These are phyloP conservation scores for Metschnikowia baotianmanensis DNA, from an alignment of 805 yeast species.

Conservation along the genomic window DNA sequence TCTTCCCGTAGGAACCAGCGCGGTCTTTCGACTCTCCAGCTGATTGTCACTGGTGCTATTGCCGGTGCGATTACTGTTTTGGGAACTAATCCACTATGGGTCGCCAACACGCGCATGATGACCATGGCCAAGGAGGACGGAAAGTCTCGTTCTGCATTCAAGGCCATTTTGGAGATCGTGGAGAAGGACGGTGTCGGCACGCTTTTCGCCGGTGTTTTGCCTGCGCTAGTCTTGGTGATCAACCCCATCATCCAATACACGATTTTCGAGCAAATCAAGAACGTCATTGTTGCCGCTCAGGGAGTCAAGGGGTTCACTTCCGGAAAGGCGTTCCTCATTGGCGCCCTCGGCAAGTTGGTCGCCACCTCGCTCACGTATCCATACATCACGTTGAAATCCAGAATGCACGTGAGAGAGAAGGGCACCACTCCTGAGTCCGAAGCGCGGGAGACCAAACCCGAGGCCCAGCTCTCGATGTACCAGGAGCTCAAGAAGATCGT, in stretches of 20 bases:
- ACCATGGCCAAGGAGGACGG: conserved; percentile 41
- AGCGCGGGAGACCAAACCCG: background rate
- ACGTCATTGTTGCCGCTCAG: conserved; percentile 53
- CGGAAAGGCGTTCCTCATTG: conserved; percentile 76
- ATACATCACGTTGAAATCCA: conserved; percentile 81
- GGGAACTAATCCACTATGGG: conserved; percentile 90
- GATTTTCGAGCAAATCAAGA: conserved; percentile 81
- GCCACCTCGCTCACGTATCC: conserved; percentile 94
- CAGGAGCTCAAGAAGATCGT: conserved; percentile 58
- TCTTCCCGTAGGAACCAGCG: conserved; percentile 26
- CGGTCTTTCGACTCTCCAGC: conserved; percentile 60
- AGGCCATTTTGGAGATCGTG: conserved; percentile 59
- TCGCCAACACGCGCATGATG: conserved; percentile 87
- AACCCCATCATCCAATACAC: conserved; percentile 94
- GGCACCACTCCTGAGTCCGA: conserved; percentile 14
- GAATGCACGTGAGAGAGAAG: conserved; percentile 71
- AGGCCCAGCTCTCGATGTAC: conserved; percentile 39
- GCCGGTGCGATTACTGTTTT: conserved; percentile 86
- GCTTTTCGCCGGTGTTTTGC: conserved; percentile 80
- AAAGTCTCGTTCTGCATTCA: conserved; percentile 43
- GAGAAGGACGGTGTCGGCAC: conserved; percentile 69
- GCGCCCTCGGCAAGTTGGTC: conserved; percentile 84
- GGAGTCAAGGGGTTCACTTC: conserved; percentile 56
- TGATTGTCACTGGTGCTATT: conserved; percentile 74
- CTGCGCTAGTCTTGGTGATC: conserved; percentile 80